Evolutionary conservation across 306 rosid species (phyloP), one percentile per base, ranked within the genome.

Genomic region (Sphenostylis stenocarpa): DNA sequence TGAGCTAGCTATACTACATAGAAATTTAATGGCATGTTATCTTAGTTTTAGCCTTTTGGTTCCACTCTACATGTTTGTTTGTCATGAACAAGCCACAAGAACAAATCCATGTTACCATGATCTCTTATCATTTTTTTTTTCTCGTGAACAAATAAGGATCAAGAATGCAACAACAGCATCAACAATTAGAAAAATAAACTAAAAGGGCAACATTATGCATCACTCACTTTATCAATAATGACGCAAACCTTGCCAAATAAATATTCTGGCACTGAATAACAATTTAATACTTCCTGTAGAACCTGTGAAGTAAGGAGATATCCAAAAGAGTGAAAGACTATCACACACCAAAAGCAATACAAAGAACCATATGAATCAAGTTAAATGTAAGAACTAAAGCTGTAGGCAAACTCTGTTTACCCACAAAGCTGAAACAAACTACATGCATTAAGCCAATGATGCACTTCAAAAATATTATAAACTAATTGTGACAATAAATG

Each of bases 181-280:
- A 61, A 66, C 45, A 75, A 31, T 41, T 31, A 44, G 8, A 57
- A 58, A 79, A 67, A 57, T 11, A 36, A 71, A 75, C 73, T 44
- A 38, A 52, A 56, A 80, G 70, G 70, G 77, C 51, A 63, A 67
- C 41, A 31, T 7, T 17, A 52, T 53, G 75, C 48, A 67, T 14
- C 67, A 84, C 96, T 85, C 81, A 95, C 98, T 86, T 95, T 95
- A 87, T 95, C 97, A 75, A 95, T 95, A 71, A 91, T 95, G 89
- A 92, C 75, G 92, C 96, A 95, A 79, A 92, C 93, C 81, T 89
- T 95, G 87, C 93, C 91, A 86, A 95, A 95, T 80, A 92, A 81
- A 76, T 82, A 84, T 66, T 86, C 92, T 56, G 91, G 95, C 51
- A 95, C 77, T 61, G 91, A 84, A 84, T 89, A 87, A 82, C 81